Percentiles rank a stretch among this genome's conserved stretches.
Evolutionary conservation across 2,329 filamentous ascomycete species (phyloP).

Genomic region (Rutstroemia sp.): DNA sequence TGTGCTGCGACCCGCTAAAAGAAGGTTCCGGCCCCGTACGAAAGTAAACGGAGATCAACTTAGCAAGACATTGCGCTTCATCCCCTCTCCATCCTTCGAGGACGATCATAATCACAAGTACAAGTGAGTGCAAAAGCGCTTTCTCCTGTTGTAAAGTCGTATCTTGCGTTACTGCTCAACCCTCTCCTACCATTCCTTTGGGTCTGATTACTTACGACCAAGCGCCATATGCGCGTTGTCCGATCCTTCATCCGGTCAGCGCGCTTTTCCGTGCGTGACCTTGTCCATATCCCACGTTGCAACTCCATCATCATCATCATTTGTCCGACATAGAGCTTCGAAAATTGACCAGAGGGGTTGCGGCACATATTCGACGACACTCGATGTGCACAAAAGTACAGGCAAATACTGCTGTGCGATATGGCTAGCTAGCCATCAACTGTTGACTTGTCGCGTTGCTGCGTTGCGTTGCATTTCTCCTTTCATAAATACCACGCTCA

Average conservation of each 20-base stretch:
- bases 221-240: constrained; percentile 8
- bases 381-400: constrained; percentile 2
- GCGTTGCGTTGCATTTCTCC: background rate
- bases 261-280: constrained; percentile 8
- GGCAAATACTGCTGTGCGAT: background rate
- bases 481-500: background rate
- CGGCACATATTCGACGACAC: constrained; percentile 7
- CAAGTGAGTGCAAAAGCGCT: too few species aligned
- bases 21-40: background rate
- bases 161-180: background rate
- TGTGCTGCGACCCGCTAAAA: background rate
- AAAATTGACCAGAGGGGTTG: constrained; percentile 1
- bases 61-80: background rate
- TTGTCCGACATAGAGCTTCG: constrained; percentile 3
- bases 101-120: too few species aligned
- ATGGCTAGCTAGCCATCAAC: constrained; percentile 3
- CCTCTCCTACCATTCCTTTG: background rate
- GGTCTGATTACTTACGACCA: background rate
- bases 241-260: background rate
- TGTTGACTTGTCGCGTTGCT: background rate
- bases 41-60: background rate
- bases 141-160: too few species aligned
- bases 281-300: constrained; percentile 8
- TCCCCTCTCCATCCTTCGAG: too few species aligned
- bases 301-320: constrained; percentile 3